Evolutionary conservation across 1,284 basidiomycete species (phyloP).

Genomic region (Moesziomyces aphidis): DNA sequence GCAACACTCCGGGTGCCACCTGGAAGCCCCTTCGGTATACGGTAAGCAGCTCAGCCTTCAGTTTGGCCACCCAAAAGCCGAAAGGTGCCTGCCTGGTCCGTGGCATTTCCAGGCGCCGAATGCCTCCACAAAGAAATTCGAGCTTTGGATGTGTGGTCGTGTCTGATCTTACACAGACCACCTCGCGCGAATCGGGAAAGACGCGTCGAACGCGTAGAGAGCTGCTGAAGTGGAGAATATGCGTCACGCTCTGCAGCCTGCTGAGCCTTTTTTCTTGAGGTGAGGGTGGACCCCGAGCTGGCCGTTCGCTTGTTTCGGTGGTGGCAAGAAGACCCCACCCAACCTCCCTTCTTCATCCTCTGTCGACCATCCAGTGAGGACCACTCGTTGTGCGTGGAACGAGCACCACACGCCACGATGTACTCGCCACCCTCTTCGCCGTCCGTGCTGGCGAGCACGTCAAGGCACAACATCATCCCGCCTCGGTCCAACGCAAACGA

Average conservation of each 20-base stretch:
- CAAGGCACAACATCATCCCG: constrained; percentile 42
- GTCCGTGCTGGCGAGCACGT: constrained; percentile 45
- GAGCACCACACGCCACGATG: constrained; percentile 9
- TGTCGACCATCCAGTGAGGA: not conserved
- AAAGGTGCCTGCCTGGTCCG: constrained; percentile 5
- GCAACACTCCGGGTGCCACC: constrained; percentile 1
- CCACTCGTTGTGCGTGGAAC: not conserved
- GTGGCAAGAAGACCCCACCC: not conserved
- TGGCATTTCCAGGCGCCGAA: constrained; percentile 1
- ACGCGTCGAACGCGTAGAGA: constrained; percentile 44
- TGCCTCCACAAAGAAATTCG: constrained; percentile 13
- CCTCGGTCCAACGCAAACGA: constrained; percentile 6
- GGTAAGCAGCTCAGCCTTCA: constrained; percentile 14
- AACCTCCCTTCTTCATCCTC: not conserved
- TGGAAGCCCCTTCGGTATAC: not conserved
- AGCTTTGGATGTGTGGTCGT: not conserved
- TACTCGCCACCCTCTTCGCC: constrained; percentile 38
- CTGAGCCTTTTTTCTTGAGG: not conserved
- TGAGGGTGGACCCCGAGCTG: not conserved
- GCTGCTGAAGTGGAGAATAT: constrained; percentile 1
- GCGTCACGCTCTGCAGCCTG: not conserved
- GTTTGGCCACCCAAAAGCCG: constrained; percentile 5
- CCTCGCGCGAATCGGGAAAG: not conserved
- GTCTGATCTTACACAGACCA: constrained; percentile 9
- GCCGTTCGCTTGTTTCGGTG: constrained; percentile 3